These are phyloP conservation scores for Theobroma grandiflorum DNA, from an alignment of 441 rosid species.

Conservation along the genomic window DNA sequence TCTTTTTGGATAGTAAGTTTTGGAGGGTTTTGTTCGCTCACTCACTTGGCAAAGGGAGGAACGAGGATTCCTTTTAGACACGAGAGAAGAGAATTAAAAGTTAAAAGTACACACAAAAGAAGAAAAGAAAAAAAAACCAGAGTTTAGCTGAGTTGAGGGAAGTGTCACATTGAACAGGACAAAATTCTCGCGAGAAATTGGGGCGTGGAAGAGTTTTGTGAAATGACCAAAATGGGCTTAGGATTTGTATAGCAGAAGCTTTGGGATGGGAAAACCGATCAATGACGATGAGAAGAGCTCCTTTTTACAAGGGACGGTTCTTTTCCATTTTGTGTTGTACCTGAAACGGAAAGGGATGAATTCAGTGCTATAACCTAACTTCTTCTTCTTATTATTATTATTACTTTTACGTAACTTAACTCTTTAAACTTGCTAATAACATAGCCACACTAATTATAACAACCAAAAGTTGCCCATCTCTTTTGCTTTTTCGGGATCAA, in stretches of 20 bases:
- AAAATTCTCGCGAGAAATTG: conserved; percentile 23
- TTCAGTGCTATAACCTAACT: background rate
- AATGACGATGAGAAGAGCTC: too few relatives aligned
- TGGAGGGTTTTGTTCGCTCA: too few relatives aligned
- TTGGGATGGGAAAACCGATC: too few relatives aligned
- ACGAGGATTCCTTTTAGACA: background rate
- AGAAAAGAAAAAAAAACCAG: background rate
- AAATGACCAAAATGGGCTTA: conserved; percentile 26
- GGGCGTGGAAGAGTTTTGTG: background rate
- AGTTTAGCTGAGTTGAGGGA: background rate
- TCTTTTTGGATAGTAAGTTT: too few relatives aligned
- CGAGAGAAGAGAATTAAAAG: background rate
- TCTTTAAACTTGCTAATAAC: too few relatives aligned
- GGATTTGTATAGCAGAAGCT: background rate
- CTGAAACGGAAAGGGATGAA: background rate
- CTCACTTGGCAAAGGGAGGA: background rate
- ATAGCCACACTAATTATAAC: too few relatives aligned
- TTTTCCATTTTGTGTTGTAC: background rate
- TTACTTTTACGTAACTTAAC: background rate
- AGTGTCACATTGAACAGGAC: conserved; percentile 10
- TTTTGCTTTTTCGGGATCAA: too few relatives aligned
- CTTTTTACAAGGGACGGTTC: background rate
- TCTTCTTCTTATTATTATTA: background rate
- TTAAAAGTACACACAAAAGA: background rate
- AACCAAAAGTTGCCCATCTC: too few relatives aligned